Evolutionary conservation across 108 stramenopile genomes (phyloP).

Genomic region (Nannochloropsis gaditana): DNA sequence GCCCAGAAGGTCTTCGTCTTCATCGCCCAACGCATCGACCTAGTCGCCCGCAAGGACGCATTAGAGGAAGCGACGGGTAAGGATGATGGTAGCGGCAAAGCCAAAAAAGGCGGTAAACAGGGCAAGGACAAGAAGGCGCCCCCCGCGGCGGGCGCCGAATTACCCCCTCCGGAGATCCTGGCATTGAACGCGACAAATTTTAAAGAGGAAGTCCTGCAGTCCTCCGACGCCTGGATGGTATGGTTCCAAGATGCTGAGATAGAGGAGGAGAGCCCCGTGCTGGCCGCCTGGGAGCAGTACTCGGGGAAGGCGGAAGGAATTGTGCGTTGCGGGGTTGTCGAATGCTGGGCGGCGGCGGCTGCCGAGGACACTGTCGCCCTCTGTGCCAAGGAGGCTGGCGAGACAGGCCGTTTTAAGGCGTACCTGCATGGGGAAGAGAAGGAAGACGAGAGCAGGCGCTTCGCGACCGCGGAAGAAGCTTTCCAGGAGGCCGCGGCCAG

Average conservation of each 20-base stretch:
- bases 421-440: slow-evolving; percentile 17
- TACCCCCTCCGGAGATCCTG: slow-evolving; percentile 10
- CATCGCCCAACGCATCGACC: background rate
- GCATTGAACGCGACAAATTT: background rate
- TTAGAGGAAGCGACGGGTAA: background rate
- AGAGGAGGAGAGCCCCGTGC: background rate
- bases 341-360: background rate
- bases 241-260: background rate
- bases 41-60: background rate
- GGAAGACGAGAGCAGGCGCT: background rate
- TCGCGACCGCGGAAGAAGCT: slow-evolving; percentile 6
- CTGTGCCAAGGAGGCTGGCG: background rate
- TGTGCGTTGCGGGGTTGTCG: background rate
- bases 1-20: background rate
- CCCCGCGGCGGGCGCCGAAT: background rate
- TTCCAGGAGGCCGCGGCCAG: background rate
- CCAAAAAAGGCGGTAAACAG: background rate
- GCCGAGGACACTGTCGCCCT: background rate
- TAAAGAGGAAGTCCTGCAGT: background rate
- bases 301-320: background rate
- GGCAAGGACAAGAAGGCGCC: background rate
- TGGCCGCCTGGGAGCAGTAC: background rate
- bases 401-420: background rate
- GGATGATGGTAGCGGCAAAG: background rate
- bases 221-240: background rate